Base-by-base conservation (phyloP, 148 eudicot species). In the Arbutus unedo region DNA sequence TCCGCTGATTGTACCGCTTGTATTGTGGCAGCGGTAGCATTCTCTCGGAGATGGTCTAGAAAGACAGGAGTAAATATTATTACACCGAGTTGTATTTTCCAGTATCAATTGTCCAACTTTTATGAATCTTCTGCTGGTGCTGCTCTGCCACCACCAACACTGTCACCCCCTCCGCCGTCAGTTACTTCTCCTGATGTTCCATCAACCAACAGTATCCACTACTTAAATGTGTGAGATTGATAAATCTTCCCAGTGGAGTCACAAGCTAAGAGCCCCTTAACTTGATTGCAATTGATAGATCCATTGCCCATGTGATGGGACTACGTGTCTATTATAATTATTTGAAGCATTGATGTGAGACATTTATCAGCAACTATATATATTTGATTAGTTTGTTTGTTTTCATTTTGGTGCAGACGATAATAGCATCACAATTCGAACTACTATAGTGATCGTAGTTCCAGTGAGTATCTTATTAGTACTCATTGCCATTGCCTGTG, bases 1-100 rank as follows among this genome's bases (percentile, higher is more conserved):
- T 38, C 43, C 3, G 59, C 5, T 4, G 89, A 81, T 10, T 87
- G 89, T 48, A 25, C 7, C 0, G 49, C 13, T 66, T 87, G 89
- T 59, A 75, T 87, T 31, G 21, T 2, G n/a, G 11, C 0, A 6
- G 82, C 66, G 8, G 31, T 84, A 5, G 4, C 31, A 10, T 14
- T 9, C n/a, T 47, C 19, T 49, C 43, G 0, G 18, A 21, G 57
- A n/a, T n/a, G 57, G 21, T 8, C 2, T 8, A 11, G 78, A 25
- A 50, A 6, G 55, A 8, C 16, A 2, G 38, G 8, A 9, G 41
- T 23, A 9, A 21, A 13, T 13, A 77, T 82, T n/a, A 73, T 82
- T 8, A 44, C 23, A 72, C 76, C 51, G 19, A n/a, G n/a, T n/a
- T n/a, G n/a, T 76, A 54, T 31, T 15, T 76, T 76, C 53, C 62